Evolutionary conservation across 2,329 filamentous ascomycete species (phyloP).

Genomic region (Pyrenochaeta sp.): DNA sequence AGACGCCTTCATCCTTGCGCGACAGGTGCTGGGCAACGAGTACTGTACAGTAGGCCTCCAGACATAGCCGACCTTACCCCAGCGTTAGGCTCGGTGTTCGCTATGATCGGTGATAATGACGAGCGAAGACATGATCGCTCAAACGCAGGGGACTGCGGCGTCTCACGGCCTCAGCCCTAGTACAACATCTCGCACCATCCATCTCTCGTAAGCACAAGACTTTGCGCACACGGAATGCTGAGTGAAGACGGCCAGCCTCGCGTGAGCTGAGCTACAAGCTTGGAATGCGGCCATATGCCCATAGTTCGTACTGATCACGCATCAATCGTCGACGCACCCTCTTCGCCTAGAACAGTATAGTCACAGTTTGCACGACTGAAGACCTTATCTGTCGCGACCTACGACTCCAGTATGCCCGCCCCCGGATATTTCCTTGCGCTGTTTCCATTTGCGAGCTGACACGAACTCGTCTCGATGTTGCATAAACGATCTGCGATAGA

Average conservation of each 20-base stretch:
- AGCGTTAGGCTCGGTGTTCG: slow-evolving; percentile 18
- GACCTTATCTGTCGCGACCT: slow-evolving; percentile 30
- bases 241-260: slow-evolving; percentile 19
- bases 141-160: slow-evolving; percentile 25
- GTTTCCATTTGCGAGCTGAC: slow-evolving; percentile 20
- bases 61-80: slow-evolving; percentile 17
- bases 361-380: slow-evolving; percentile 23
- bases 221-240: slow-evolving; percentile 24
- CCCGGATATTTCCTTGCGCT: slow-evolving; percentile 8
- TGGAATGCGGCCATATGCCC: slow-evolving; percentile 14
- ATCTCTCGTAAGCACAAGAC: slow-evolving; percentile 31
- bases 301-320: slow-evolving; percentile 18
- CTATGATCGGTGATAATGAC: slow-evolving; percentile 25
- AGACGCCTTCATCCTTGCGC: slow-evolving; percentile 4
- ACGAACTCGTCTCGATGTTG: slow-evolving; percentile 20
- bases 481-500: slow-evolving; percentile 25
- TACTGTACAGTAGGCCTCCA: slow-evolving; percentile 4
- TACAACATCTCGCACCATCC: slow-evolving; percentile 11
- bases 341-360: slow-evolving; percentile 15
- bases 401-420: slow-evolving; percentile 6
- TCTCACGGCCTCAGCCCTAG: slow-evolving; percentile 30
- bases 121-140: slow-evolving; percentile 23
- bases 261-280: slow-evolving; percentile 8
- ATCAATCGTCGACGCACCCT: slow-evolving; percentile 4
- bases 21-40: not conserved